Conservation (phyloP, 2,329 filamentous ascomycete genomes). For the Phialemoniopsis sp. region DNA sequence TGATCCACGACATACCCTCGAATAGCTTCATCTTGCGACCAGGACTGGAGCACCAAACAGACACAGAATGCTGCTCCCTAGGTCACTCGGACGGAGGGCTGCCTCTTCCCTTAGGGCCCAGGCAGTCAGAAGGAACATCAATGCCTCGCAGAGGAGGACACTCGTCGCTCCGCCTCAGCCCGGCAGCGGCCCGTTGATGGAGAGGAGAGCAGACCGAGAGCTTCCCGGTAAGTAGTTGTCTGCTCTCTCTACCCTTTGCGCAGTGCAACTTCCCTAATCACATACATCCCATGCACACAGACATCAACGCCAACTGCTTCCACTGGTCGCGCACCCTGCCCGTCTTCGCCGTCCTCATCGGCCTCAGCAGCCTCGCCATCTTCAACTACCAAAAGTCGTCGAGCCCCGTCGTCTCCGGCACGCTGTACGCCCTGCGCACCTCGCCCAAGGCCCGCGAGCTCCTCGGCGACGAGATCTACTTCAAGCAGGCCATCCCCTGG, state of each 20-base stretch:
- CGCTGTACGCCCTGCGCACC: slow-evolving; percentile 87
- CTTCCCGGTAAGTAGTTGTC: slow-evolving; percentile 49
- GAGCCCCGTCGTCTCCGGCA: slow-evolving; percentile 80
- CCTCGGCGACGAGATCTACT: slow-evolving; percentile 85
- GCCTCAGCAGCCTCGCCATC: slow-evolving; percentile 72
- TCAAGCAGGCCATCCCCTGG: slow-evolving; percentile 75
- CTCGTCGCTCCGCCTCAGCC: slow-evolving; percentile 51
- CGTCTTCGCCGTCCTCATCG: slow-evolving; percentile 71
- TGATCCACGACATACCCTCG: not conserved
- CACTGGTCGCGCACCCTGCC: slow-evolving; percentile 73
- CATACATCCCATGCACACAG: too few relatives aligned
- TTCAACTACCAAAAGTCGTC: slow-evolving; percentile 99
- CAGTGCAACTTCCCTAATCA: not conserved
- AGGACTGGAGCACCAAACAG: not conserved
- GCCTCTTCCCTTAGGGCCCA: too few relatives aligned
- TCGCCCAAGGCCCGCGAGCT: slow-evolving; percentile 68
- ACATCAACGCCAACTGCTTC: slow-evolving; percentile 39
- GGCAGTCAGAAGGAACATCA: too few relatives aligned
- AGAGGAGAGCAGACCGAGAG: slow-evolving; percentile 60
- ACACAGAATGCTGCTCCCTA: not conserved
- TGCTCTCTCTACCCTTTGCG: slow-evolving; percentile 1
- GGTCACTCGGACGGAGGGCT: too few relatives aligned
- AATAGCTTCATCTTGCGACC: too few relatives aligned
- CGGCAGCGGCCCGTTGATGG: slow-evolving; percentile 61
- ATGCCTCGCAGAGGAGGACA: too few relatives aligned